Base-by-base conservation (phyloP, 2,329 filamentous ascomycete genomes). In the Grosmannia serpens region DNA sequence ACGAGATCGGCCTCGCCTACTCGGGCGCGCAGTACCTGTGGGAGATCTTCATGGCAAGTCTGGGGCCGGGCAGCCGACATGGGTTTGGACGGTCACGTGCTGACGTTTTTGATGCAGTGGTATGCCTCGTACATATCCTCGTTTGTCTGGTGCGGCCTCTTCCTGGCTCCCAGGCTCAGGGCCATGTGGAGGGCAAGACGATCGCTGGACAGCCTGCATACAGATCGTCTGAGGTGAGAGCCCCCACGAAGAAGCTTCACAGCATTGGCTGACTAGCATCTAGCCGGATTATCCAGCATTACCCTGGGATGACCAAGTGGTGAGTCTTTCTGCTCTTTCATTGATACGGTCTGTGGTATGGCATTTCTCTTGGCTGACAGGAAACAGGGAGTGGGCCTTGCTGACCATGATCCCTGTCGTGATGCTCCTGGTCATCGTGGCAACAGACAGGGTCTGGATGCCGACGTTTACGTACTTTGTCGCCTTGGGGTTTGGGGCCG, bases 401-500 rank as follows among this genome's bases (percentile, higher is more conserved):
- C 20, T 58, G 17, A 44, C 55, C 0, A 13, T 41, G 22, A 38
- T 62, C 5, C 60, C 63, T 35, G 22, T 64, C 13, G 55, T 58
- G 8, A 51, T 63, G 4, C 60, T 64, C 13, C 58, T 64, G 1
- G 60, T 56, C 53, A 60, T 64, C 9, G 63, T 64, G 9, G 62
- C 59, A 13, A 60, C 62, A 13, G 53, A 59, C 26, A 60, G 55
- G 9, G 50, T 64, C 24, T 64, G 59, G 59, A 62, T 64, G 63
- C 54, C 63, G 9, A 61, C 59, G 0, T 63, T 59, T 57, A 64
- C 63, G 6, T 64, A 62, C 22, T 56, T 63, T 38, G 62, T 64
- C 13, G 63, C 63, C 2, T 57, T 64, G 11, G 63, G 58, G 13
- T 63, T 63, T 27, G 63, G 63, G 6, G 63, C 62, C 10, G 58